Evolutionary conservation across 1,284 basidiomycete species (phyloP).

Genomic region (Schizopora paradoxa): DNA sequence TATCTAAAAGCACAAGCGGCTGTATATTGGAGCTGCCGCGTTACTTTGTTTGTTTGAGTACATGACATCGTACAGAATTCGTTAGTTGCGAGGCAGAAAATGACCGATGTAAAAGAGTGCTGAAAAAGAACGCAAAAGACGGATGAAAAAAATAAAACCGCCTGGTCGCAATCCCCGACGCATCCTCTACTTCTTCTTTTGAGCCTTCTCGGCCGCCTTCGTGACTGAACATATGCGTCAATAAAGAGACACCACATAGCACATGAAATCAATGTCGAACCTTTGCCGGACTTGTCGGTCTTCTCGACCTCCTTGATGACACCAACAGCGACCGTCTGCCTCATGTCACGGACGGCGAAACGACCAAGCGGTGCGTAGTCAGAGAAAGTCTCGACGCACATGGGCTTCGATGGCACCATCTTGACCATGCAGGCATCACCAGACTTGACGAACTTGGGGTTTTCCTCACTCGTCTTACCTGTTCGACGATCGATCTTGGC

Average conservation of each 20-base stretch:
- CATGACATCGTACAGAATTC: too few species aligned
- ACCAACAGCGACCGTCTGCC: slow-evolving; percentile 96
- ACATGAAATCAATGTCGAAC: slow-evolving; percentile 36
- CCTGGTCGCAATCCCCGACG: slow-evolving; percentile 26
- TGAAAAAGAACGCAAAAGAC: slow-evolving; percentile 2
- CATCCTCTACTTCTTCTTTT: slow-evolving; percentile 87
- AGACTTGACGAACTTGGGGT: slow-evolving; percentile 97
- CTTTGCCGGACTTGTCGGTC: slow-evolving; percentile 85
- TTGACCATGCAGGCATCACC: slow-evolving; percentile 97
- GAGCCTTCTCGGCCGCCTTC: slow-evolving; percentile 93
- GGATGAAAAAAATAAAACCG: slow-evolving; percentile 40
- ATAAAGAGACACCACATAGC: slow-evolving; percentile 16
- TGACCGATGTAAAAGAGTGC: background rate
- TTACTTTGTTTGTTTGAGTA: too few species aligned
- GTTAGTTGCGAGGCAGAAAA: background rate
- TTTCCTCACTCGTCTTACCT: slow-evolving; percentile 85
- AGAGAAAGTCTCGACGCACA: slow-evolving; percentile 97
- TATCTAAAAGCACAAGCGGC: too few species aligned
- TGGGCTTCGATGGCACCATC: slow-evolving; percentile 94
- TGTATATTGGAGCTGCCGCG: too few species aligned
- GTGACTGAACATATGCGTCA: slow-evolving; percentile 55
- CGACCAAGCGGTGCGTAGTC: slow-evolving; percentile 99
- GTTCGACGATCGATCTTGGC: slow-evolving; percentile 99
- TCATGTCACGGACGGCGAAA: slow-evolving; percentile 98
- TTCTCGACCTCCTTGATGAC: slow-evolving; percentile 97